Evolutionary conservation across 805 yeast genomes (phyloP), one percentile per base, ranked within the genome.

Genomic region (Cyberlindnera maritima): DNA sequence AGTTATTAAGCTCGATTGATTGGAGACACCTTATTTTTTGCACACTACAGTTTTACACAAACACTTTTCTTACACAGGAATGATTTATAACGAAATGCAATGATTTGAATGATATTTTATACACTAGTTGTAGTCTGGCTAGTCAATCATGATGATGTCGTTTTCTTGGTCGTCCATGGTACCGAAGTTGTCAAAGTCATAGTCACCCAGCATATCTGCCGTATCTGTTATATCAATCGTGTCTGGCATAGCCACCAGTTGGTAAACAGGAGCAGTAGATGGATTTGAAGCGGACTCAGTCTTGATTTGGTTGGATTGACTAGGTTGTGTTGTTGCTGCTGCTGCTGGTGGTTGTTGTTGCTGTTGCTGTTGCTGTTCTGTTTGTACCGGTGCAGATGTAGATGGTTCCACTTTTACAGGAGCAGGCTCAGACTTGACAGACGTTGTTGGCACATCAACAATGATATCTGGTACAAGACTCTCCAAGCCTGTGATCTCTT

Each of bases 141-240:
- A 51, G 19, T 48, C 54, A 15, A 52, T 36, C 54, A 54, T 54
- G 8, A 54, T 49, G 36, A 52, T 44, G 39, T 49, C 52, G 20
- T 54, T 39, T 21, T 50, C 52, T 25, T 42, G 47, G 23, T 48
- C 54, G n/a, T 48, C 57, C 36, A 49, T 48, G 19, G 45, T 33
- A 9, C 55, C 53, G 39, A 50, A 47, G 43, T 46, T 51, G 17
- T 45, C 54, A 36, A 53, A 50, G 39, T 49, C 55, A 38, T 52
- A 44, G 26, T 50, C 57, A 6, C 55, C 53, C n/a, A 54, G 41
- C 14, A 40, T 47, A 26, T 46, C 31, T 8, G 49, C 41, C 5
- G 54, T 14, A 19, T 50, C 54, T 35, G 25, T 18, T 10, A 48
- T 43, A 18, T 49, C 56, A 19, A 47, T 44, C 3, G 45, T 19